Conservation (phyloP, 169 alveolate species). For the Plasmodium falciparum region DNA sequence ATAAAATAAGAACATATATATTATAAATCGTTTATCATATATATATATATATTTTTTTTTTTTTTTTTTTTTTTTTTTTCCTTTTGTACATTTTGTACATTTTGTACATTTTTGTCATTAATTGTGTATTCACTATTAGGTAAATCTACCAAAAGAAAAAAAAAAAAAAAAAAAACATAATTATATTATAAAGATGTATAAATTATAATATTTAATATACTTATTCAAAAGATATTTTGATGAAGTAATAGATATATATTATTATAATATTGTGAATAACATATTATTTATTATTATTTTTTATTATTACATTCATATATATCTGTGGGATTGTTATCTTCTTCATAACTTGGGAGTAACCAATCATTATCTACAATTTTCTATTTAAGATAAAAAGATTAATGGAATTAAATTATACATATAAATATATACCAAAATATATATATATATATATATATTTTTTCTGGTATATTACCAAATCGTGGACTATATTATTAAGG, state of each 20-base stretch:
- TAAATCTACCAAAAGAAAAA: conserved; percentile 23
- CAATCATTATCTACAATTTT: conserved; percentile 67
- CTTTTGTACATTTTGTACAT: background rate
- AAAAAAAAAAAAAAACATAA: background rate
- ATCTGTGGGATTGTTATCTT: conserved; percentile 62
- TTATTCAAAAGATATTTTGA: too few species aligned
- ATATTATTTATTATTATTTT: background rate
- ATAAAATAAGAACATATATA: background rate
- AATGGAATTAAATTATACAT: background rate
- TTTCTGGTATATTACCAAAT: conserved; percentile 31
- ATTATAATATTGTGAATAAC: too few species aligned
- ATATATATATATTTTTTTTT: conserved; percentile 2
- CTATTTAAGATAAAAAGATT: conserved; percentile 27
- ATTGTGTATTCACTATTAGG: background rate
- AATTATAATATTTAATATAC: too few species aligned
- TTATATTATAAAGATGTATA: background rate
- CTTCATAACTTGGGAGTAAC: conserved; percentile 63
- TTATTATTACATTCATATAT: conserved; percentile 36
- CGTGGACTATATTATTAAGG: conserved; percentile 46
- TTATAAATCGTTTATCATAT: background rate
- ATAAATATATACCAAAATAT: background rate
- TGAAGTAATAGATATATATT: too few species aligned
- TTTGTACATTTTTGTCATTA: conserved; percentile 25
- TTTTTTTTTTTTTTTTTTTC: conserved; percentile 3
- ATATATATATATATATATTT: conserved; percentile 4